These are phyloP conservation scores for Aschersonia sp. DNA, from an alignment of 2,329 filamentous ascomycete genomes.

Conservation along the genomic window DNA sequence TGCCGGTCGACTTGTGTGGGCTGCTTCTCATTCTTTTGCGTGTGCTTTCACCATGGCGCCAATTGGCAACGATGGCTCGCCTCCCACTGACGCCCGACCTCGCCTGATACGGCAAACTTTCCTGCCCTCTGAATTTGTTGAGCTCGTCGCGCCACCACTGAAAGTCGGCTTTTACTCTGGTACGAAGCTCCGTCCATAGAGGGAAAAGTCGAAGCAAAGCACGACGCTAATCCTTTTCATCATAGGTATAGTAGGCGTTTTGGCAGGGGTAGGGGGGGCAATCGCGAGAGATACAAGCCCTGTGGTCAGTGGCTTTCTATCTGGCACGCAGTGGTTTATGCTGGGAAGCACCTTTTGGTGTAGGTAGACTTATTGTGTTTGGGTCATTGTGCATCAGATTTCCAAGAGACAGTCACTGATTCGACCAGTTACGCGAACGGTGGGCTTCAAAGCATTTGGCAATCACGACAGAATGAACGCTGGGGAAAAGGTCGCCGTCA, in stretches of 20 bases:
- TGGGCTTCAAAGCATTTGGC: constrained; percentile 32
- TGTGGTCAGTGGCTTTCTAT: constrained; percentile 54
- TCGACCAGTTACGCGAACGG: constrained; percentile 30
- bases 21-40: not conserved
- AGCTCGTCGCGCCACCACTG: constrained; percentile 35
- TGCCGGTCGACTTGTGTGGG: too few species aligned
- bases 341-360: constrained; percentile 67
- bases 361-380: constrained; percentile 20
- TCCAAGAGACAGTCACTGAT: not conserved
- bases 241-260: constrained; percentile 43
- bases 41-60: constrained; percentile 5
- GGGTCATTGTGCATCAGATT: not conserved
- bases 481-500: constrained; percentile 49
- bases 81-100: not conserved
- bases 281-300: constrained; percentile 55
- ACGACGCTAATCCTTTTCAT: too few species aligned
- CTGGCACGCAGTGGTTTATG: constrained; percentile 68
- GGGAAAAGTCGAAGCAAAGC: too few species aligned
- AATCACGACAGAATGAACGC: constrained; percentile 36
- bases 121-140: constrained; percentile 26
- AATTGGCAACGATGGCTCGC: constrained; percentile 4
- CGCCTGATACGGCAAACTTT: constrained; percentile 17
- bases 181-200: constrained; percentile 14
- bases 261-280: constrained; percentile 55
- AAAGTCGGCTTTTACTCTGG: constrained; percentile 46